Evolutionary conservation across 306 rosid species (phyloP), one percentile per base, ranked within the genome.

Genomic region (Oemleria cerasiformis): DNA sequence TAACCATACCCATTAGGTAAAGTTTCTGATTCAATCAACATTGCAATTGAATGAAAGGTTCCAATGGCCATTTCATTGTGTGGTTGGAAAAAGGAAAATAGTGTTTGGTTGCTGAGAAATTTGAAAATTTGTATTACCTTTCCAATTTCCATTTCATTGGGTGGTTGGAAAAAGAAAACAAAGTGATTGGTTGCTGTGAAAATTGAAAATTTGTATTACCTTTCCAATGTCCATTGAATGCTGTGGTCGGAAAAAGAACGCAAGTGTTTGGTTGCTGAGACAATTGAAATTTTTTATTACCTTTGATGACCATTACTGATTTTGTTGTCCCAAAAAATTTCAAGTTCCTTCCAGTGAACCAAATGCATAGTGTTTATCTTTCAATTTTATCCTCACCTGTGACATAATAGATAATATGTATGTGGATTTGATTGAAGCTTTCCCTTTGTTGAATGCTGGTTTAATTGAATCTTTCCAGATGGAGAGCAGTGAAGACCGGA

Each of bases 401-500:
- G n/a, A n/a, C n/a, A n/a, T n/a, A n/a, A n/a, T n/a, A n/a, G n/a
- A n/a, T n/a, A 25, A 25, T 25, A 25, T 2, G 2, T 25, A 25
- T 25, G 30, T 25, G 30, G 30, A 25, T 25, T 25, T 25, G 30
- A 25, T 25, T 25, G 30, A 25, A 25, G 21, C 7, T 48, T 49
- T 36, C 45, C 15, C 14, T 48, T 40, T 45, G 19, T 47, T 39
- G 58, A 16, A 21, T 50, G 8, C 10, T 43, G 57, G 21, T 53
- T 61, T 9, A 8, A 30, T 42, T 12, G 3, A 51, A 65, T 13
- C 44, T 61, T 61, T 69, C 40, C 19, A 71, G 67, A 85, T 86
- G 91, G 75, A 76, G 19, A 65, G 56, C 47, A 60, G 41, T 15
- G 85, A 82, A 63, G 86, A 82, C 8, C 70, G 73, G 9, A 71